Percentiles rank a stretch among this genome's conserved stretches.
These are phyloP conservation scores for Phytophthora pini DNA, from an alignment of 352 stramenopile species.

Conservation along the genomic window DNA sequence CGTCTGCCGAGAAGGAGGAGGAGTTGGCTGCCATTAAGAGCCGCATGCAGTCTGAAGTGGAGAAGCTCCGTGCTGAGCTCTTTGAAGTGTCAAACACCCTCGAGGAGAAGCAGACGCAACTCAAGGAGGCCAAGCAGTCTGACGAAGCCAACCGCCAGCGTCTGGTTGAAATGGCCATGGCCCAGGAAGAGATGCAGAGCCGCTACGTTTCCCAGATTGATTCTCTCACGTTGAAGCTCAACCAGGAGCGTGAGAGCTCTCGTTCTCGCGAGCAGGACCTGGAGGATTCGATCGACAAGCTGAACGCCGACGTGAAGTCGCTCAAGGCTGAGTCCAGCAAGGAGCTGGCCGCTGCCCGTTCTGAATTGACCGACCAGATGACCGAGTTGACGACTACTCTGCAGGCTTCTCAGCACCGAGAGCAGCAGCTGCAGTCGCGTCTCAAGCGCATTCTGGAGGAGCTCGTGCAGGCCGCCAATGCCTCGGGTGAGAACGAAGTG, in stretches of 20 bases:
- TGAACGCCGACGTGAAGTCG: slow-evolving; percentile 44
- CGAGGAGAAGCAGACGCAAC: slow-evolving; percentile 39
- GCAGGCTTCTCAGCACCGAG: slow-evolving; percentile 47
- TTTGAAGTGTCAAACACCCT: slow-evolving; percentile 35
- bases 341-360: slow-evolving; percentile 27
- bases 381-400: slow-evolving; percentile 39
- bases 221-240: slow-evolving; percentile 46
- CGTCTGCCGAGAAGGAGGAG: slow-evolving; percentile 39
- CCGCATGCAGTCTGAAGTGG: slow-evolving; percentile 37
- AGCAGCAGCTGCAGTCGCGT: slow-evolving; percentile 56
- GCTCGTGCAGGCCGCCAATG: slow-evolving; percentile 43
- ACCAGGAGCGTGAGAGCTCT: slow-evolving; percentile 54
- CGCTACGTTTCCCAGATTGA: slow-evolving; percentile 50
- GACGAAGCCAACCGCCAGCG: slow-evolving; percentile 47
- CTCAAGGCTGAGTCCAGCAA: slow-evolving; percentile 46
- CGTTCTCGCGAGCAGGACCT: slow-evolving; percentile 50
- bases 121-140: slow-evolving; percentile 41
- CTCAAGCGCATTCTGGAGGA: slow-evolving; percentile 54
- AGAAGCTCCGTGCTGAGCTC: slow-evolving; percentile 38
- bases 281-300: slow-evolving; percentile 37
- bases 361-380: slow-evolving; percentile 39
- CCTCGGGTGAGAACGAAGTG: slow-evolving; percentile 28
- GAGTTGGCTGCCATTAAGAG: slow-evolving; percentile 30
- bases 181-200: slow-evolving; percentile 54
- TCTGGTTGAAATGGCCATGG: slow-evolving; percentile 49